Conservation (phyloP, 768 basidiomycete genomes). For the Tulasnella sp. region DNA sequence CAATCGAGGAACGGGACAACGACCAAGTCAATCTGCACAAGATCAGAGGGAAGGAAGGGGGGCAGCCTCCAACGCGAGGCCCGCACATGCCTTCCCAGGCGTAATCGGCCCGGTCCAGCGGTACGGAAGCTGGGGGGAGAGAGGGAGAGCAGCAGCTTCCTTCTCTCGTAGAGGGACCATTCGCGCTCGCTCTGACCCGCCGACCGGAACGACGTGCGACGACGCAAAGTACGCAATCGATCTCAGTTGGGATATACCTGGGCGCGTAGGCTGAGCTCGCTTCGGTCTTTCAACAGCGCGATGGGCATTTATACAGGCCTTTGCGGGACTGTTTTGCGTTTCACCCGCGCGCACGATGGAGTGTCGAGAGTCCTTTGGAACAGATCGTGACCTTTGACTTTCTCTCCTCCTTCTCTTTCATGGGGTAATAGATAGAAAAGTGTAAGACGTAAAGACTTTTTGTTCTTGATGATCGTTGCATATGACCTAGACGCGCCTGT, state of each 20-base stretch:
- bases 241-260: not conserved
- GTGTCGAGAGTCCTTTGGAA: not conserved
- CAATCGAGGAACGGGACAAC: not conserved
- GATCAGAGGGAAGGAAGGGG: not conserved
- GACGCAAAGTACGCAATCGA: conserved; percentile 1
- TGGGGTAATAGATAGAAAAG: not conserved
- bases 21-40: conserved; percentile 13
- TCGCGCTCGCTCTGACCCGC: not conserved
- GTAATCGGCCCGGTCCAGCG: conserved; percentile 7
- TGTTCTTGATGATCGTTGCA: not conserved
- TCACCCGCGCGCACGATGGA: not conserved
- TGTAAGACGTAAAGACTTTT: conserved; percentile 9
- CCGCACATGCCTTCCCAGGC: conserved; percentile 14
- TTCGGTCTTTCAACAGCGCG: not conserved
- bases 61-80: not conserved
- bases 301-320: conserved; percentile 3
- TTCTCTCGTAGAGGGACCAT: not conserved
- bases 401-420: not conserved
- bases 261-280: not conserved
- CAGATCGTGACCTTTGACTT: not conserved
- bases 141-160: too few relatives aligned
- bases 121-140: not conserved
- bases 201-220: not conserved
- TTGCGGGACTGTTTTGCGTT: not conserved
- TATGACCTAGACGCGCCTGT: conserved; percentile 9